Conservation (phyloP, 176 grass and related monocot species). For the Oryza glumipatula region DNA sequence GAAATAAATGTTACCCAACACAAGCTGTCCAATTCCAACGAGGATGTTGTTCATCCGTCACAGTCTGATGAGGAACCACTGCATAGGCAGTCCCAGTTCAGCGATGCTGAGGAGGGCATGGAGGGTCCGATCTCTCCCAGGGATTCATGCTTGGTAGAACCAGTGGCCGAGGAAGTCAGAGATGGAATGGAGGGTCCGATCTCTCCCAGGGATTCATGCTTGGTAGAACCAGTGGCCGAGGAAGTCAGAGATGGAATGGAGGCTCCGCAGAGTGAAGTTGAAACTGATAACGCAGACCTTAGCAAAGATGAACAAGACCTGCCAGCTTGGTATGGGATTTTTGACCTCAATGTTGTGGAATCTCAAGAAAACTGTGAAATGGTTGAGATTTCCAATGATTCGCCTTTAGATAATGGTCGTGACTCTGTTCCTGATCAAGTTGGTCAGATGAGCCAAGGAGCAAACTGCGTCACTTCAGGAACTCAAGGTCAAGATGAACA, state of each 20-base stretch:
- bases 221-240: conserved; percentile 3
- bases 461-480: conserved; percentile 18
- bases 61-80: conserved; percentile 31
- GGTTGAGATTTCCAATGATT: conserved; percentile 18
- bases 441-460: conserved; percentile 26
- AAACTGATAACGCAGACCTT: conserved; percentile 28
- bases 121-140: neutral
- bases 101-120: neutral
- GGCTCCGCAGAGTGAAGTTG: conserved; percentile 29
- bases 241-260: conserved; percentile 3
- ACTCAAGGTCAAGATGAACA: conserved; percentile 33
- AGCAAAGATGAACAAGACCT: conserved; percentile 49
- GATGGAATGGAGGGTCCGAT: conserved; percentile 20
- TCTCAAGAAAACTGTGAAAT: conserved; percentile 42
- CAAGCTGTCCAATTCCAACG: neutral
- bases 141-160: conserved; percentile 17
- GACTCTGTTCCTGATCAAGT: conserved; percentile 32
- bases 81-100: conserved; percentile 32
- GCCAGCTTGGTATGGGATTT: conserved; percentile 45
- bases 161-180: neutral
- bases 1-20: conserved; percentile 36
- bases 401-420: conserved; percentile 29
- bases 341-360: conserved; percentile 48
- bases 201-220: neutral
- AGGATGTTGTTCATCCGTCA: conserved; percentile 40